Base-by-base conservation (phyloP, 2,329 filamentous ascomycete genomes). In the Aspergillus candidus region DNA sequence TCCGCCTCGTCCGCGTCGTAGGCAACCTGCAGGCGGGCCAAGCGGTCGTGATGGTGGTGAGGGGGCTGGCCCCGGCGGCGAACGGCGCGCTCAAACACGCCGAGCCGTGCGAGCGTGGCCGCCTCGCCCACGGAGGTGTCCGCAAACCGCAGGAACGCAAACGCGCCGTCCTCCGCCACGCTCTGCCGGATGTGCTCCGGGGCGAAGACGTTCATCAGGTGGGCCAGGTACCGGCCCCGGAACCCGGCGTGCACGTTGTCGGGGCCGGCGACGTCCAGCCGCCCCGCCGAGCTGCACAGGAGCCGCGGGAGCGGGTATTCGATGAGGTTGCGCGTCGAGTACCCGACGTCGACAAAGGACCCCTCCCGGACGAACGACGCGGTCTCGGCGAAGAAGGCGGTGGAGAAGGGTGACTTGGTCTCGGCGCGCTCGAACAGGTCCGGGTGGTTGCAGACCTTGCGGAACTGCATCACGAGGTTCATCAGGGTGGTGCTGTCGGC, bases 391-490 rank as follows among this genome's bases (percentile, higher is more conserved):
- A 91, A 98, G 63, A 84, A 80, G n/a, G 83, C 81, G 56, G 85
- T 82, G 1, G 88, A 85, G 58, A 91, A 84, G 0, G 93, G 88
- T 7, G 90, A 95, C 17, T 80, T 84, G 7, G 88, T 94, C 49
- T 97, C 91, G 8, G 91, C 90, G 36, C 93, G 84, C 68, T 98
- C 90, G 56, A 98, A 98, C 30, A 98, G 71, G 69, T 98, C 93
- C 0, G 93, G 93, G 63, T 98, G 93, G 62, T 98, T 98, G 73
- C 93, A 98, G 45, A 98, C 93, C 71, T 98, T 98, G 58, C 93
- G 82, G 79, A 98, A 98, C 70, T 98, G 93, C 93, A 98, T 98
- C 51, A 98, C 93, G 53, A 98, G 75, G 68, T 98, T 98, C 93
- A 98, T 97, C 59, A 98, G 71, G 1, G 91, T 97, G 33, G 91